A percentile compares a stretch with the other conserved stretches of the same genome.
Evolutionary conservation across 1,284 basidiomycete species (phyloP).

Genomic region (Mycena sp.): DNA sequence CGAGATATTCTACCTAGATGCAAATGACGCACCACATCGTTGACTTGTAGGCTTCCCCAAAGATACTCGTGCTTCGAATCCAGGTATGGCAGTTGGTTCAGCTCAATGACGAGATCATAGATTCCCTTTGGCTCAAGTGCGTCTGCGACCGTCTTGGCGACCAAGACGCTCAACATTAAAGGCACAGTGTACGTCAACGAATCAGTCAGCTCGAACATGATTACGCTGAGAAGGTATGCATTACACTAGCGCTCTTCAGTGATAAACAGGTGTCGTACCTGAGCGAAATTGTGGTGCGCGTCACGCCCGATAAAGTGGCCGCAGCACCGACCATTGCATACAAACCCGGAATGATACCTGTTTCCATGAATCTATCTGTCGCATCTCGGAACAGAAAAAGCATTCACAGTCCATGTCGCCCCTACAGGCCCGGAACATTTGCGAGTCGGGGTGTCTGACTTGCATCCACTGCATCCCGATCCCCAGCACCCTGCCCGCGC

Average conservation of each 20-base stretch:
- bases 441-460: conserved; percentile 67
- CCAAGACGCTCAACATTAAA: conserved; percentile 90
- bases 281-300: conserved; percentile 43
- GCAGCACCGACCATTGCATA: conserved; percentile 96
- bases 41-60: conserved; percentile 82
- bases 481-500: conserved; percentile 91
- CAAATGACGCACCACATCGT: conserved; percentile 71
- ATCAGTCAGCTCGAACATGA: conserved; percentile 97
- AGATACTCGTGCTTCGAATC: conserved; percentile 90
- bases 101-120: conserved; percentile 94
- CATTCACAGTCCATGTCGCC: conserved; percentile 69
- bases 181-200: conserved; percentile 93
- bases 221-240: conserved; percentile 67
- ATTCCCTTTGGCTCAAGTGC: conserved; percentile 94
- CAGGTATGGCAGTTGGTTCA: conserved; percentile 84
- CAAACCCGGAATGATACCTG: conserved; percentile 80
- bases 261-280: conserved; percentile 49
- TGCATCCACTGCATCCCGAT: conserved; percentile 86
- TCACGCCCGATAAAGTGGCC: conserved; percentile 88
- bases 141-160: conserved; percentile 94
- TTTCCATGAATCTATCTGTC: background rate
- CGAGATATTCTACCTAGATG: background rate
- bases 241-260: background rate
- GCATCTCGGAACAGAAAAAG: background rate
- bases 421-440: conserved; percentile 74